These are phyloP conservation scores for Akebia trifoliata DNA, from an alignment of 164 flowering plant species.

Conservation along the genomic window DNA sequence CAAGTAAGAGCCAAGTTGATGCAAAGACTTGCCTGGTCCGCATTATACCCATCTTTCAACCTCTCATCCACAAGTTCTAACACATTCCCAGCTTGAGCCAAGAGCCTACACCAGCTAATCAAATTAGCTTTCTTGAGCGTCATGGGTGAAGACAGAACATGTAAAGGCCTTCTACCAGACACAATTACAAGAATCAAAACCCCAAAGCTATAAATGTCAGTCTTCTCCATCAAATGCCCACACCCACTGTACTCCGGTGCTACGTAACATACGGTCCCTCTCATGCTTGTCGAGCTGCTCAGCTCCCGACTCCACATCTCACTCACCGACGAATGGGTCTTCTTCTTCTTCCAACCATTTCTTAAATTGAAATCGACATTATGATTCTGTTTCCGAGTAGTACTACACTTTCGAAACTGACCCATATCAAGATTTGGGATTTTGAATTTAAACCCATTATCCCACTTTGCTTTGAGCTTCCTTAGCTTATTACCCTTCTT, in stretches of 20 bases:
- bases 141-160: constrained; percentile 90
- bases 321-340: constrained; percentile 47
- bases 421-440: constrained; percentile 46
- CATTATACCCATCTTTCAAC: constrained; percentile 50
- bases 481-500: constrained; percentile 43
- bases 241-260: constrained; percentile 95
- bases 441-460: constrained; percentile 42
- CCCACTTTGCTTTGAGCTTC: constrained; percentile 44
- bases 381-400: constrained; percentile 21
- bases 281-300: constrained; percentile 98
- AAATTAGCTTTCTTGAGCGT: constrained; percentile 92
- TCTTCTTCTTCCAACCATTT: constrained; percentile 66
- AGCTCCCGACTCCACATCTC: constrained; percentile 90
- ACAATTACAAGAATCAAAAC: constrained; percentile 85
- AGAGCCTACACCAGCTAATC: constrained; percentile 82
- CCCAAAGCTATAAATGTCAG: constrained; percentile 89
- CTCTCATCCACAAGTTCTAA: constrained; percentile 81
- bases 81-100: constrained; percentile 73
- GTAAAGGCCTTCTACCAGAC: constrained; percentile 91
- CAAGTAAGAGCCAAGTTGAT: constrained; percentile 81
- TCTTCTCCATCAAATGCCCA: constrained; percentile 86
- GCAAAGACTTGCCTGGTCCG: constrained; percentile 68
- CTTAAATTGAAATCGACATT: constrained; percentile 72
- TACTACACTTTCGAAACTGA: constrained; percentile 29
- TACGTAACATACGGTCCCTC: constrained; percentile 93